Percentiles rank a stretch among this genome's conserved stretches.
Evolutionary conservation across 108 stramenopile species (phyloP).

Genomic region (Nannochloropsis salina): DNA sequence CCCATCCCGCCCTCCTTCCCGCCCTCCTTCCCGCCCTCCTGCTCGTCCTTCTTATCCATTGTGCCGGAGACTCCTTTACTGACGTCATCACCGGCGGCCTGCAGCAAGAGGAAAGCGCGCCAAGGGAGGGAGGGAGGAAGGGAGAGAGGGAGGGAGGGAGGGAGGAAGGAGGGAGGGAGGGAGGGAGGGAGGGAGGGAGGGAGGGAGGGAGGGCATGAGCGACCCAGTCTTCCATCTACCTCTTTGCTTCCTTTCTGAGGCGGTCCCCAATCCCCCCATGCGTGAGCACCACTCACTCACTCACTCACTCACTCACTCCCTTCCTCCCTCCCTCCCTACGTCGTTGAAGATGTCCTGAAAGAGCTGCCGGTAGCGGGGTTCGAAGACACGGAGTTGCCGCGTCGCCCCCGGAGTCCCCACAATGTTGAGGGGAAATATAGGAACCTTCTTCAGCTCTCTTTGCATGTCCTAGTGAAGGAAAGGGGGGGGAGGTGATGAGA

Average conservation of each 20-base stretch:
- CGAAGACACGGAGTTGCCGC: neutral
- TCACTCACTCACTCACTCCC: neutral
- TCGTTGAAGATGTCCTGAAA: neutral
- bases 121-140: neutral
- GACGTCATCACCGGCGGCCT: neutral
- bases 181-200: neutral
- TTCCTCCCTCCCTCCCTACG: neutral
- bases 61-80: neutral
- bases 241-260: no score
- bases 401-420: conserved; percentile 1
- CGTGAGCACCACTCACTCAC: no score
- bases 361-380: neutral
- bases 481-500: neutral
- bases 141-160: neutral
- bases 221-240: no score
- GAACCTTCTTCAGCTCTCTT: neutral
- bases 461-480: neutral
- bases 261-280: no score
- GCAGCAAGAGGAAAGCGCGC: neutral
- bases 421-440: neutral
- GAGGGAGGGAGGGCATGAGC: neutral
- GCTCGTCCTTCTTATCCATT: neutral
- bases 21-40: neutral
- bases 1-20: neutral
- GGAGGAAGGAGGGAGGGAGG: neutral